Evolutionary conservation across 78 protist genomes (phyloP), one percentile per base, ranked within the genome.

Genomic region (Mastigamoeba balamuthi): DNA sequence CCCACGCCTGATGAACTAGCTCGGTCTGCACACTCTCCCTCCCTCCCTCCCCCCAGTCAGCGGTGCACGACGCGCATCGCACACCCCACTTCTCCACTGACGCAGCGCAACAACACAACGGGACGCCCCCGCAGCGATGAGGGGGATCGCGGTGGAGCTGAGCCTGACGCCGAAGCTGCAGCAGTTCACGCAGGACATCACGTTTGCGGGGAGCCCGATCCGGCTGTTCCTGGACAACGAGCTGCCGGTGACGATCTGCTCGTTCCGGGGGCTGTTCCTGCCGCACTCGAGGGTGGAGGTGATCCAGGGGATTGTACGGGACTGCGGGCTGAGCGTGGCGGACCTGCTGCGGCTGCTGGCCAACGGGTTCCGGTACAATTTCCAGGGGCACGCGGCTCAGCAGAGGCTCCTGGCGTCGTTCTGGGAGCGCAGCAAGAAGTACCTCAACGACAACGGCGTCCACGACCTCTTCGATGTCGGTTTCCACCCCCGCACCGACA

Each of bases 231-330:
- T 76, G 4, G 90, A 85, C 66, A 43, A 35, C 25, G 84, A 69
- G 38, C 70, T 80, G 8, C 87, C 83, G 10, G 86, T 85, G 0
- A 76, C 77, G 30, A 74, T 85, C 9, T 85, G 90, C 58, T 70
- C 78, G 17, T 75, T 85, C 72, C 40, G 78, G 27, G 28, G 38
- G 29, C 33, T 42, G 29, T 66, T 75, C 7, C 70, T 72, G 33
- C 28, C 75, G 4, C 27, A 38, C 25, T 17, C 81, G 2, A 68
- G 86, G 58, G 29, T 42, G 23, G 63, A 82, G 38, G 76, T 82
- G 81, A 39, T 75, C 0, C 74, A 7, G 35, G 73, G 76, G 66
- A 70, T 82, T 8, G 81, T 75, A 0, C 52, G 66, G n/a, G 71
- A 82, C 72, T 52, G 68, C 6, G 66, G 72, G 10, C 64, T 82